Percentiles rank a stretch among this genome's conserved stretches.
Conservation (phyloP, 176 grass and related monocot species). For the Themeda triandra region DNA sequence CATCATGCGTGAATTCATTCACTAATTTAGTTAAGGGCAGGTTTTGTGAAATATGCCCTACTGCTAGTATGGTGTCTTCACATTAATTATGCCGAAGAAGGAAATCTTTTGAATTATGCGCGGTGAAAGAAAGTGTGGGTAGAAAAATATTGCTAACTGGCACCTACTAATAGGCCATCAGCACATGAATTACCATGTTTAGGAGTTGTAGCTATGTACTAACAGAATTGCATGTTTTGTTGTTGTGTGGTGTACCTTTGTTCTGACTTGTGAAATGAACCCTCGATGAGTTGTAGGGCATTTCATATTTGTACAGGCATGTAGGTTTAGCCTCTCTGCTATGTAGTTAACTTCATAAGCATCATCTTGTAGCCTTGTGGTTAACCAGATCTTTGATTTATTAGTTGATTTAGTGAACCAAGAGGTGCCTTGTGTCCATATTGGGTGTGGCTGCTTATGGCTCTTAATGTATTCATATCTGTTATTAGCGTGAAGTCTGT, state of each 20-base stretch:
- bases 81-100: constrained; percentile 22
- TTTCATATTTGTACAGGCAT: constrained; percentile 31
- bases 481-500: not conserved
- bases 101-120: constrained; percentile 12
- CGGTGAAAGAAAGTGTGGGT: not conserved
- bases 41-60: constrained; percentile 34
- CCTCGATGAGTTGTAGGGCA: not conserved
- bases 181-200: constrained; percentile 27
- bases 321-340: not conserved
- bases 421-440: not conserved
- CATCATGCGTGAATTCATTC: constrained; percentile 29
- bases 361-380: not conserved
- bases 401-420: constrained; percentile 1
- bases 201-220: constrained; percentile 25
- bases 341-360: not conserved
- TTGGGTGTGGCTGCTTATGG: not conserved
- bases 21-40: constrained; percentile 39
- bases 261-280: not conserved
- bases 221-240: not conserved
- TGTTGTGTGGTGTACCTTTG: not conserved
- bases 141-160: constrained; percentile 1
- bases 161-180: not conserved
- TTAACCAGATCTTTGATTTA: not conserved
- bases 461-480: not conserved
- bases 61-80: not conserved